phyloP scores from a whole-genome alignment of 805 yeast genomes.

The Myxozyma monticola region DNA sequence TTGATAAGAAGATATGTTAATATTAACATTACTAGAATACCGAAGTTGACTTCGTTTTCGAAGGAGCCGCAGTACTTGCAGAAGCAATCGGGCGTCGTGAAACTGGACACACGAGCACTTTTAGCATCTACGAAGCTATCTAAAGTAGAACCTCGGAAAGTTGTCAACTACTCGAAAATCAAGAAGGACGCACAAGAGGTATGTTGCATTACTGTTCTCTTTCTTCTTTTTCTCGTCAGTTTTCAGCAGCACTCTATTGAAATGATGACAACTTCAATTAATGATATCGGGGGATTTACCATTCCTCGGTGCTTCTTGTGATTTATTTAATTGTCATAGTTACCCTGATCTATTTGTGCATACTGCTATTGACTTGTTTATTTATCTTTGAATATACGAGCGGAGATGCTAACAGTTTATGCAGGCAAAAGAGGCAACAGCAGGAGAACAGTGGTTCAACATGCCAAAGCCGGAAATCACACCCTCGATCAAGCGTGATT shows the following conservation, averaged over 20 bases:
- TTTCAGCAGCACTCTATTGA: too few relatives aligned
- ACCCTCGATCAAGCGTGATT: conserved; percentile 69
- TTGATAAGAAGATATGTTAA: too few relatives aligned
- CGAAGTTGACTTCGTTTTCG: neutral
- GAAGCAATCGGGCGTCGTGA: conserved; percentile 11
- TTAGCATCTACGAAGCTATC: too few relatives aligned
- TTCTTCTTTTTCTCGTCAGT: neutral
- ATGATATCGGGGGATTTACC: conserved; percentile 24
- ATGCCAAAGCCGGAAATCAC: conserved; percentile 77
- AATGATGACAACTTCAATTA: conserved; percentile 27
- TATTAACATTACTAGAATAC: too few relatives aligned
- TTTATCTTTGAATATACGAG: neutral
- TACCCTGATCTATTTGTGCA: conserved; percentile 30
- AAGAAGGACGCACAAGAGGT: conserved; percentile 35
- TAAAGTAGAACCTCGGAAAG: conserved; percentile 31
- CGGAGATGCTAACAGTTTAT: conserved; percentile 1
- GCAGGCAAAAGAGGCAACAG: conserved; percentile 37
- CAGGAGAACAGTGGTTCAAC: conserved; percentile 75
- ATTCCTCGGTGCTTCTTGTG: conserved; percentile 15
- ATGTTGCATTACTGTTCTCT: too few relatives aligned
- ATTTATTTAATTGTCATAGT: conserved; percentile 33
- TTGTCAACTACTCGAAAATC: conserved; percentile 38
- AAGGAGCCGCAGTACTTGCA: conserved; percentile 8
- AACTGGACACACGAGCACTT: conserved; percentile 13
- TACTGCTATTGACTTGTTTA: neutral